phyloP scores from a whole-genome alignment of 148 eudicot genomes.

The Drosera capensis region DNA sequence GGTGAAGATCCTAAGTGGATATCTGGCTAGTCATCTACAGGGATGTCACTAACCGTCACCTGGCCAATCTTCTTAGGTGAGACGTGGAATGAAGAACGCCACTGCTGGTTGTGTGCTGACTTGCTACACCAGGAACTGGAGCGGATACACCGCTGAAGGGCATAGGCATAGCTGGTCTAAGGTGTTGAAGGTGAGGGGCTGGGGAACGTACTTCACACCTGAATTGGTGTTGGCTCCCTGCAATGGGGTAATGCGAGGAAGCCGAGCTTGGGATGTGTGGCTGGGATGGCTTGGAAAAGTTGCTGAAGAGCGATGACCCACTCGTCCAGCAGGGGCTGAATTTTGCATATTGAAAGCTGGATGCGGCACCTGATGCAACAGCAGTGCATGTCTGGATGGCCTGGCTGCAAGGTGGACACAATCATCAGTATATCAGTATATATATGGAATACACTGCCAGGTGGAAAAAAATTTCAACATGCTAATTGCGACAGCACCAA shows the following conservation, averaged over 20 bases:
- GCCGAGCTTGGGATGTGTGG: constrained; percentile 3
- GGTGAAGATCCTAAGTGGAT: too few relatives aligned
- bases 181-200: constrained; percentile 42
- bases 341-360: constrained; percentile 14
- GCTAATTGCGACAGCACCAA: neutral
- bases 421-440: neutral
- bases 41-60: too few relatives aligned
- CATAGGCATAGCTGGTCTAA: constrained; percentile 12
- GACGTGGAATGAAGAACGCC: constrained; percentile 2
- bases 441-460: neutral
- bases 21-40: too few relatives aligned
- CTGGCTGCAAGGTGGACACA: constrained; percentile 21
- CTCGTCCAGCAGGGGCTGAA: constrained; percentile 12
- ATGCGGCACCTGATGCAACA: constrained; percentile 15
- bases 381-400: constrained; percentile 24
- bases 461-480: neutral
- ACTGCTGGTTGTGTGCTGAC: constrained; percentile 11
- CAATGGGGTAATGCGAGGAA: constrained; percentile 19
- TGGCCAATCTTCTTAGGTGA: too few relatives aligned
- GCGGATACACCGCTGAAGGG: constrained; percentile 11
- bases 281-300: constrained; percentile 12
- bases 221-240: constrained; percentile 14
- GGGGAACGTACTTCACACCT: constrained; percentile 27
- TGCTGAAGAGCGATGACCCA: constrained; percentile 14
- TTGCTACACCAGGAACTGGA: constrained; percentile 4